Percentiles rank a stretch among this genome's conserved stretches.
Conservation (phyloP, 768 basidiomycete species). For the Podaxis sp. region DNA sequence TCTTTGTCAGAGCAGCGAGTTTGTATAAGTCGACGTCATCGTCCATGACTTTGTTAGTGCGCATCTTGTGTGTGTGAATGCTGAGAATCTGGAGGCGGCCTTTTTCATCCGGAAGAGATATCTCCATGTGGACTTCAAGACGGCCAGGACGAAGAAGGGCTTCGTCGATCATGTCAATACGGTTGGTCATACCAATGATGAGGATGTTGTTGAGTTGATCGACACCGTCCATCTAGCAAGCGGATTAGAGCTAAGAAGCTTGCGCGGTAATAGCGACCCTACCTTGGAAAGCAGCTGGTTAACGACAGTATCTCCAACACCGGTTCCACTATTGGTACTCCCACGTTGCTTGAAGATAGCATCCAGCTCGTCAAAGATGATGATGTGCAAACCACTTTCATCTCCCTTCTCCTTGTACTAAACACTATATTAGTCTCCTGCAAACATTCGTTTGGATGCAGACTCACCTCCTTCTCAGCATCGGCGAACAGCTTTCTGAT, state of each 20-base stretch:
- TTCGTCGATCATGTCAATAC: constrained; percentile 98
- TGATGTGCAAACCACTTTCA: constrained; percentile 96
- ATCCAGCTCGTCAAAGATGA: constrained; percentile 98
- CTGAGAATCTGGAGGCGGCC: constrained; percentile 92
- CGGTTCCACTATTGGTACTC: constrained; percentile 85
- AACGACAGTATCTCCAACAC: constrained; percentile 98
- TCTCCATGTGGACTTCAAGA: constrained; percentile 99
- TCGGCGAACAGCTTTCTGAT: constrained; percentile 97
- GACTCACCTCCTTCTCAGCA: constrained; percentile 78
- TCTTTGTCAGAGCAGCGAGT: constrained; percentile 85
- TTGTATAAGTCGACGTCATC: constrained; percentile 79
- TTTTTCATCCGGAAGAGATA: constrained; percentile 91
- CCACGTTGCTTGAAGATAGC: constrained; percentile 99
- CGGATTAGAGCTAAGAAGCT: neutral
- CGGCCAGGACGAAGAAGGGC: constrained; percentile 96
- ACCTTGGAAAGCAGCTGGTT: constrained; percentile 98
- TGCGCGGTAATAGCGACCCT: neutral
- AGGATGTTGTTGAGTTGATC: constrained; percentile 99
- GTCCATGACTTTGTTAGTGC: constrained; percentile 88
- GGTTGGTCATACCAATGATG: constrained; percentile 99
- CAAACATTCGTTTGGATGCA: neutral
- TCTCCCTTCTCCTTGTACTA: constrained; percentile 96
- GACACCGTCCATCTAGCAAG: constrained; percentile 92
- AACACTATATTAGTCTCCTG: neutral
- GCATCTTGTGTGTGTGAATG: constrained; percentile 96